Conservation (phyloP, 371 early-diverging fungal genomes). For the Lichtheimia hyalospora region DNA sequence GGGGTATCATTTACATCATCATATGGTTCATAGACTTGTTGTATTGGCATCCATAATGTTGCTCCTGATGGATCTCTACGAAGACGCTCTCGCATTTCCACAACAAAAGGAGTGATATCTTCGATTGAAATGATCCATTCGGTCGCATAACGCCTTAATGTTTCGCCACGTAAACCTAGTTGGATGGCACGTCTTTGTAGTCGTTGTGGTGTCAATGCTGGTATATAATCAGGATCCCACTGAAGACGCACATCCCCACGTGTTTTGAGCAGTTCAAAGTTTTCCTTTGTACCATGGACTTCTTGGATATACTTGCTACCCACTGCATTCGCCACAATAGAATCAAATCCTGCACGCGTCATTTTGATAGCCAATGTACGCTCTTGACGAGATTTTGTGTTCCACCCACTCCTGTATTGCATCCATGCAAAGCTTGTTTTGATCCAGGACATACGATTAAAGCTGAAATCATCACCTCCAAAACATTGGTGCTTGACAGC, state of each 20-base stretch:
- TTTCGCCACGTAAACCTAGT: constrained; percentile 29
- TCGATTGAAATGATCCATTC: constrained; percentile 31
- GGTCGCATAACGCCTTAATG: constrained; percentile 17
- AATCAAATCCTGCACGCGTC: constrained; percentile 21
- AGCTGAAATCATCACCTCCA: constrained; percentile 24
- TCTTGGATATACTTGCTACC: constrained; percentile 6
- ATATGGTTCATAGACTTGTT: constrained; percentile 9
- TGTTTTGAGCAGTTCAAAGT: constrained; percentile 12
- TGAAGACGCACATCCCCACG: constrained; percentile 30
- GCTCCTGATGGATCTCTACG: background rate
- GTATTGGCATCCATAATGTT: constrained; percentile 9
- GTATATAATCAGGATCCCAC: constrained; percentile 49
- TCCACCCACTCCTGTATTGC: constrained; percentile 44
- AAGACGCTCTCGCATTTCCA: constrained; percentile 12
- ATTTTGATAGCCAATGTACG: constrained; percentile 37
- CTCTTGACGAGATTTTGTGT: constrained; percentile 33
- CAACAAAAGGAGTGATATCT: constrained; percentile 38
- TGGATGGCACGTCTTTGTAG: constrained; percentile 31
- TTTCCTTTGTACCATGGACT: constrained; percentile 1
- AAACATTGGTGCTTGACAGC: constrained; percentile 27
- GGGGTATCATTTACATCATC: too few species aligned
- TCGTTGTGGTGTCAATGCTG: constrained; percentile 11
- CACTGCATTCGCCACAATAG: constrained; percentile 23
- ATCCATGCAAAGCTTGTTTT: constrained; percentile 51
- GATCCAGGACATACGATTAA: constrained; percentile 46